Conservation (phyloP, 2,329 filamentous ascomycete genomes). For the Cercospora sesami region DNA sequence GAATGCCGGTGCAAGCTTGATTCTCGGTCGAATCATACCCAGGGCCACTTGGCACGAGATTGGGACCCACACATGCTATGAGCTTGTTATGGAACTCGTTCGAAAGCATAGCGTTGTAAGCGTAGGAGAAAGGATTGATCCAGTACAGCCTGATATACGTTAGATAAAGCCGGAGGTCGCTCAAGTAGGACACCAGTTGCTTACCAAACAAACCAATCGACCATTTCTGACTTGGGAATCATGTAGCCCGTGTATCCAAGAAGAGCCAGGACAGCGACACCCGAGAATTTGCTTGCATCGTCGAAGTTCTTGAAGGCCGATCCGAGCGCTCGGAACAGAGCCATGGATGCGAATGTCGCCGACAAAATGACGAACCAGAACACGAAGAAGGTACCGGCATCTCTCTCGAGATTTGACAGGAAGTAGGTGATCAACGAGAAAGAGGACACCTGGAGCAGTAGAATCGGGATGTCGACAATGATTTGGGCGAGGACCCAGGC, state of each 20-base stretch:
- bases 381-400: slow-evolving; percentile 60
- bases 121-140: slow-evolving; percentile 64
- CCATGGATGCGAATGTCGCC: slow-evolving; percentile 46
- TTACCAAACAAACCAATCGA: slow-evolving; percentile 14
- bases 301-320: slow-evolving; percentile 29
- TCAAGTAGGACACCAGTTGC: neutral
- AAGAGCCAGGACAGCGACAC: slow-evolving; percentile 29
- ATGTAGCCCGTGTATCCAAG: slow-evolving; percentile 26
- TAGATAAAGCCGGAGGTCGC: neutral
- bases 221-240: slow-evolving; percentile 10
- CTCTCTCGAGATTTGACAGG: slow-evolving; percentile 57
- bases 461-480: slow-evolving; percentile 53
- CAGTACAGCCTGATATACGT: slow-evolving; percentile 33
- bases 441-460: slow-evolving; percentile 38
- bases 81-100: slow-evolving; percentile 5
- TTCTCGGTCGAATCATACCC: slow-evolving; percentile 42
- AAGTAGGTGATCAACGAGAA: slow-evolving; percentile 58
- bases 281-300: slow-evolving; percentile 32
- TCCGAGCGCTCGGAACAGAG: slow-evolving; percentile 47
- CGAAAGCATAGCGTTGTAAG: slow-evolving; percentile 47
- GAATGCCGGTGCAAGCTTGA: slow-evolving; percentile 46
- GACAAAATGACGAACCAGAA: slow-evolving; percentile 54
- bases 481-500: slow-evolving; percentile 54
- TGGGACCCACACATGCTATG: slow-evolving; percentile 52
- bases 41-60: slow-evolving; percentile 32